Evolutionary conservation across 441 rosid species (phyloP).

Genomic region (Pelargonium exstipulatum): DNA sequence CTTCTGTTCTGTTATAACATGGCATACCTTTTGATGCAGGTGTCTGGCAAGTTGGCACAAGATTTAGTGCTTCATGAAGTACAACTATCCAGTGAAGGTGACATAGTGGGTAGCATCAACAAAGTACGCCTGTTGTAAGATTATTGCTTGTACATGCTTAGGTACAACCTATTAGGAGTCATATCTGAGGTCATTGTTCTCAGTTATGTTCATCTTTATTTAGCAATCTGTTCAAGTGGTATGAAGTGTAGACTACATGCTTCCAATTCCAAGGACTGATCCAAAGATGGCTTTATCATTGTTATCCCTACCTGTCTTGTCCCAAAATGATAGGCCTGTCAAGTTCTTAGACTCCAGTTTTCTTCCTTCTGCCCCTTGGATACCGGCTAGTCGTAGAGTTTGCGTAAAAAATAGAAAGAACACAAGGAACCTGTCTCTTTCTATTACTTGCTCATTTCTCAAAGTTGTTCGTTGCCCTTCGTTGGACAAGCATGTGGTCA

Average conservation of each 20-base stretch:
- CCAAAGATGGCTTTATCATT: conserved; percentile 13
- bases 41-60: too few species aligned
- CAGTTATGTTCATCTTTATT: neutral
- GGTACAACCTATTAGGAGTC: too few species aligned
- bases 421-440: conserved; percentile 18
- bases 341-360: conserved; percentile 30
- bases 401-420: conserved; percentile 23
- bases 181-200: too few species aligned
- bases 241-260: neutral
- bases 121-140: too few species aligned
- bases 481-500: conserved; percentile 65
- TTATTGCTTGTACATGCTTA: too few species aligned
- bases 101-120: too few species aligned
- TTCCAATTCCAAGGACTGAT: neutral
- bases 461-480: conserved; percentile 60
- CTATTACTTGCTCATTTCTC: conserved; percentile 40
- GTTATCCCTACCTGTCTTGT: conserved; percentile 23
- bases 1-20: too few species aligned
- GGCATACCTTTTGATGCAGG: too few species aligned
- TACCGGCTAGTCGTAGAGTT: conserved; percentile 10
- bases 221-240: neutral
- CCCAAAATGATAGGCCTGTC: conserved; percentile 19
- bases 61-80: too few species aligned
- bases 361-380: conserved; percentile 27
- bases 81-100: too few species aligned